Evolutionary conservation across 176 grass and related monocot species (phyloP), one percentile per base, ranked within the genome.

Genomic region (Thalia dealbata): DNA sequence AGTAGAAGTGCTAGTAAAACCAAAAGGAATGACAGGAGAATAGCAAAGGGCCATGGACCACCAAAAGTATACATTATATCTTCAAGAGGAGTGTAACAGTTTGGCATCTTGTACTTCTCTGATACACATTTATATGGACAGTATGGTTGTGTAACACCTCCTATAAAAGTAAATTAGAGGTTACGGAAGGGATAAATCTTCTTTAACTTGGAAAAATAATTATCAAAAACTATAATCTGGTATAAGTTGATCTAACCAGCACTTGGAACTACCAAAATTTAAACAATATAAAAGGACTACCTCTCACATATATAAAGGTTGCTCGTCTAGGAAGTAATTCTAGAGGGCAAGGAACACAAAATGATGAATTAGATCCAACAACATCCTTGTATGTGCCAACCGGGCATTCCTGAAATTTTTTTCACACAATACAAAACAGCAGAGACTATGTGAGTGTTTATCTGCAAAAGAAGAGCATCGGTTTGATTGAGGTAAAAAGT

Each of bases 91-190:
- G 95, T 99, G 76, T 93, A 93, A 82, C 95, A 99, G 67, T 93
- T 93, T 76, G 95, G 95, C 95, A 91, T 91, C 85, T 88, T 99
- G 79, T 91, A 99, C 79, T 93, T 99, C 15, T 88, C 85, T 78
- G 95, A 99, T 83, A 93, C 73, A 74, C 95, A 99, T 71, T 67
- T 85, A 78, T 99, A 99, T 1, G 95, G 95, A 59, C 95, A 99
- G 18, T 51, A 84, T 11, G 72, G 77, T 71, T 91, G 71, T 55
- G 95, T 91, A 81, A 90, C 95, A 84, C 95, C 95, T 78, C 95
- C 95, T 99, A 82, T 55, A 24, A 88, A 54, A 81, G 64, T 42
- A 73, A 41, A 76, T 78, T 76, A 73, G 67, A 24, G 61, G 28
- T 66, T 75, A 58, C 21, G 38, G 56, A 59, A 67, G 50, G 9